Evolutionary conservation across 176 grass and related monocot species (phyloP), one percentile per base, ranked within the genome.

Genomic region (Areca catechu): DNA sequence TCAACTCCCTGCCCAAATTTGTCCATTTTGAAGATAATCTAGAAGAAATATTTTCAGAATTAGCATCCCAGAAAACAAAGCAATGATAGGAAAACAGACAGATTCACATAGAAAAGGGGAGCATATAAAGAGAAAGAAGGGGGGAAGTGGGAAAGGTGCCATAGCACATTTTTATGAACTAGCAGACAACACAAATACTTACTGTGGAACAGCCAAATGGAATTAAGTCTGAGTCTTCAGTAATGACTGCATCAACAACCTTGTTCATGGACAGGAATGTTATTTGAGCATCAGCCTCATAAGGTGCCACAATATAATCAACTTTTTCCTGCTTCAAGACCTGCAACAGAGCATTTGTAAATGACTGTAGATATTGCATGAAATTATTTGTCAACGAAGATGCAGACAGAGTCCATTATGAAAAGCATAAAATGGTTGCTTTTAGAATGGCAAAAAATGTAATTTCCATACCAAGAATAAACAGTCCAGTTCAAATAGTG

Each of bases 11-110:
- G 86, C 51, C 91, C 91, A 73, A 82, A 96, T 82, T 88, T 96
- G 77, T 96, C 91, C 91, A 96, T 90, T 65, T 96, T 96, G 74
- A 96, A 96, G 74, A 96, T 88, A 77, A 96, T 90, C 91, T 96
- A 51, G 52, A 76, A 16, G 50, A 82, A 50, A n/a, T 19, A 65
- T 48, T 63, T 23, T 9, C 61, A 61, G 24, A 48, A 49, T 71
- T 61, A 71, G 49, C 29, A 76, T 51, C 16, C 53, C 19, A 12
- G 20, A 16, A 24, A n/a, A 56, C 51, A 17, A 25, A 53, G 73
- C 24, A 17, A 4, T 24, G 50, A 20, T 18, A 57, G 7, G 51
- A 76, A 48, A 61, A 63, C 2, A 60, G 48, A 28, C 7, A 67
- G 48, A 58, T 19, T 43, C 7, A 12, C 9, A 43, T 10, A 10